phyloP scores from a whole-genome alignment of 202 grass and related monocot species.

The Carex sylvatica region DNA sequence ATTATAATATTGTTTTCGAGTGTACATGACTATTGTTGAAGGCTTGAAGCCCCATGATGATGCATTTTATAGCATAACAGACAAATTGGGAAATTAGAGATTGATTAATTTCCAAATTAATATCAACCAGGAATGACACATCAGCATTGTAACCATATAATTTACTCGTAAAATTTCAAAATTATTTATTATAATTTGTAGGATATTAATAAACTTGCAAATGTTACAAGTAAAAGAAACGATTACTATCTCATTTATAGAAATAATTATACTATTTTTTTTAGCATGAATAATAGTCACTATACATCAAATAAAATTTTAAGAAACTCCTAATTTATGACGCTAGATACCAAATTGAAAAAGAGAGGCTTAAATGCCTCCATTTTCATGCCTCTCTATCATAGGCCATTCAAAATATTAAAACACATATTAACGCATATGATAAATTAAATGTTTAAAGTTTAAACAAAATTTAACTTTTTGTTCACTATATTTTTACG shows the following conservation, averaged over 20 bases:
- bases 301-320: background rate
- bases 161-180: too few relatives aligned
- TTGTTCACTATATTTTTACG: background rate
- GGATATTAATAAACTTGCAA: background rate
- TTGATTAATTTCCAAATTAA: background rate
- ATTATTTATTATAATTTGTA: background rate
- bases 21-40: background rate
- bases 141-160: background rate
- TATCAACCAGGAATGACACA: background rate
- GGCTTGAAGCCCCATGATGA: background rate
- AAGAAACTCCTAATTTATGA: background rate
- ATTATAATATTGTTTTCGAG: background rate
- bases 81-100: background rate
- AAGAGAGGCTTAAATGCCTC: background rate
- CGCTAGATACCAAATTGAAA: background rate
- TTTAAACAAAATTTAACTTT: background rate
- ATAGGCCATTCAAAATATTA: background rate
- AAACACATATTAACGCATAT: too few relatives aligned
- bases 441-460: too few relatives aligned
- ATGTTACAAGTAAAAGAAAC: background rate
- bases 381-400: background rate
- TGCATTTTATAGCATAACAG: background rate
- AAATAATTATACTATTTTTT: background rate
- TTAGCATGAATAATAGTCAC: background rate
- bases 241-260: background rate